A percentile compares a stretch with the other conserved stretches of the same genome.
Conservation (phyloP, 1,284 basidiomycete genomes). For the Malassezia restricta region DNA sequence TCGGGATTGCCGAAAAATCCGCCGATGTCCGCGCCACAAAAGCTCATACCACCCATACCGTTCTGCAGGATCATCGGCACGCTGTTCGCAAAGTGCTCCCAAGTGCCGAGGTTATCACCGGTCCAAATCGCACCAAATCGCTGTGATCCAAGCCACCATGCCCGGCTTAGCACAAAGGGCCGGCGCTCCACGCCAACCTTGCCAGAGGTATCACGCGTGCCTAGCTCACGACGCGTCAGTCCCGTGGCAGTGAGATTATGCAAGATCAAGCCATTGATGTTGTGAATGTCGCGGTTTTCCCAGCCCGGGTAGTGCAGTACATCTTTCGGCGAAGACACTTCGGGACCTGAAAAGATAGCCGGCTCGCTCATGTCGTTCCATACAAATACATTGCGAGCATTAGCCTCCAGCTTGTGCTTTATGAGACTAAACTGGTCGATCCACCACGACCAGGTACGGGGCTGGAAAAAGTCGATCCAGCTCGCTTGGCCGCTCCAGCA, state of each 20-base stretch:
- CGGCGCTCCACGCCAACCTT: conserved; percentile 26
- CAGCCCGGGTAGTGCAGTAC: conserved; percentile 81
- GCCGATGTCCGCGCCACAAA: conserved; percentile 85
- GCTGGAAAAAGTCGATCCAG: conserved; percentile 97
- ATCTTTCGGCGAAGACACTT: conserved; percentile 93
- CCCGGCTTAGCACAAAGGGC: conserved; percentile 87
- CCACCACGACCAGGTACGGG: conserved; percentile 83
- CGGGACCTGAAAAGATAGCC: conserved; percentile 92
- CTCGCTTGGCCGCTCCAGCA: conserved; percentile 92
- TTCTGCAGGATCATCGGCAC: conserved; percentile 87
- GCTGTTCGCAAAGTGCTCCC: conserved; percentile 91
- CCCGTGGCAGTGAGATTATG: conserved; percentile 73
- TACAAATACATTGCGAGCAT: conserved; percentile 59
- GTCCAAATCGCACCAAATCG: conserved; percentile 97
- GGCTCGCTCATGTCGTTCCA: conserved; percentile 99
- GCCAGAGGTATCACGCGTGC: conserved; percentile 55
- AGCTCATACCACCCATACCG: conserved; percentile 83
- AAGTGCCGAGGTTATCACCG: conserved; percentile 90
- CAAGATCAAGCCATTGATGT: conserved; percentile 58
- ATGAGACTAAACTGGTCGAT: conserved; percentile 27
- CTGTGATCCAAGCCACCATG: conserved; percentile 91
- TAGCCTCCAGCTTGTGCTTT: conserved; percentile 29
- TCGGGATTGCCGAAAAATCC: conserved; percentile 97
- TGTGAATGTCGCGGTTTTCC: conserved; percentile 94
- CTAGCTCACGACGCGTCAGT: conserved; percentile 58